Base-by-base conservation (phyloP, 257 asterid species). In the Penstemon davidsonii region DNA sequence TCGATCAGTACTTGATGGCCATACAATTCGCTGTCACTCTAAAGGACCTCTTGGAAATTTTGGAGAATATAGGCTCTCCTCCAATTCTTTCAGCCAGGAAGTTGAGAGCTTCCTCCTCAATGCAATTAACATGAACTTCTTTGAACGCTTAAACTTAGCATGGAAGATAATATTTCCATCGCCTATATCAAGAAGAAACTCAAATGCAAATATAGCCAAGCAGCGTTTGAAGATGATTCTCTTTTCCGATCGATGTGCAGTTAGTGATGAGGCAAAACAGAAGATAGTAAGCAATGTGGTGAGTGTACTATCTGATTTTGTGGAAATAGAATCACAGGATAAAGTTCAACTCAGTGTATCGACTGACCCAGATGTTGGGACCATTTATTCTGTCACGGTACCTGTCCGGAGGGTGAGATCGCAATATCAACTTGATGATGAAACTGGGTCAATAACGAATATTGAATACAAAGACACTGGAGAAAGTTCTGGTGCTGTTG, bases 81-180 rank as follows among this genome's bases (percentile, higher is more conserved):
- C 82, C 59, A 81, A 72, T 62, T 71, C 93, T 64, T 60, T 80
- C 51, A 72, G 84, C 79, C 95, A 88, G 63, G 97, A 93, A 65
- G 73, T 86, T 33, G 96, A 94, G 74, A 80, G 73, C 73, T 87
- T 88, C 56, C 95, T 94, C 42, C 87, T 87, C 80, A 84, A 78
- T 53, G 86, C 89, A 7, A 77, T 87, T 58, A 81, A 75, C 76
- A 76, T 94, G 96, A 87, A 78, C 83, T 88, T 94, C 80, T 79
- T 91, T 0, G 96, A 94, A 64, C 88, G 99, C 40, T 63, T 94
- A 70, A 87, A 76, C 83, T 66, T 94, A 80, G 99, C 98, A n/a
- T 94, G 99, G 99, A 94, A 77, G 87, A 87, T 94, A 60, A 38
- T 91, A 60, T 94, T 94, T 54, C 99, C 98, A 51, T 83, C 99